Percentiles rank a stretch among this genome's conserved stretches.
These are phyloP conservation scores for Spathaspora boniae DNA, from an alignment of 805 yeast genomes.

Conservation along the genomic window DNA sequence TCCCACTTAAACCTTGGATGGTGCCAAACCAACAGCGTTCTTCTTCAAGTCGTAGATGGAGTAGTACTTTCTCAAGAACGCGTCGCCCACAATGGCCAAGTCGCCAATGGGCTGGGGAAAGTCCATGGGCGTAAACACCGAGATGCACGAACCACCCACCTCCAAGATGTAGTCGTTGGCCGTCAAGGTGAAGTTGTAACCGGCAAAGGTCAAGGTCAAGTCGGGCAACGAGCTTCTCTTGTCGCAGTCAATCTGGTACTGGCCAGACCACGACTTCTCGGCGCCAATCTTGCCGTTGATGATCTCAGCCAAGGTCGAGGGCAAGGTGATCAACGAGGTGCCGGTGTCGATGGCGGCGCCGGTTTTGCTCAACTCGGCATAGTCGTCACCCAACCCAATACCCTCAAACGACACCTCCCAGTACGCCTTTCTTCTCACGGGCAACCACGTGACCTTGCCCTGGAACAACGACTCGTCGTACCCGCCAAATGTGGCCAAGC, in stretches of 20 bases:
- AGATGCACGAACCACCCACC: constrained; percentile 91
- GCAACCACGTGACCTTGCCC: constrained; percentile 92
- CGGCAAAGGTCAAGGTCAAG: constrained; percentile 83
- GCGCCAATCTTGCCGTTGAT: constrained; percentile 96
- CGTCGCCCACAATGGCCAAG: constrained; percentile 93
- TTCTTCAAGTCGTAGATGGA: constrained; percentile 88
- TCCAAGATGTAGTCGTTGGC: constrained; percentile 94
- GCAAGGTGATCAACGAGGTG: constrained; percentile 92
- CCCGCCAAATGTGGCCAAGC: constrained; percentile 95
- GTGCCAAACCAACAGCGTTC: constrained; percentile 93
- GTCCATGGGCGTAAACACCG: constrained; percentile 96
- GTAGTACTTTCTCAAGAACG: constrained; percentile 93
- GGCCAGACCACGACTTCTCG: constrained; percentile 95
- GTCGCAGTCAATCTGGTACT: constrained; percentile 89
- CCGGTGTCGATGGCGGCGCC: constrained; percentile 99
- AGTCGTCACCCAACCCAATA: constrained; percentile 87
- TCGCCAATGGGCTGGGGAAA: constrained; percentile 97
- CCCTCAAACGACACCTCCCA: constrained; percentile 97
- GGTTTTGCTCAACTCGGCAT: constrained; percentile 71
- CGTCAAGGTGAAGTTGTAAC: constrained; percentile 85
- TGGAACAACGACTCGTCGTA: constrained; percentile 68
- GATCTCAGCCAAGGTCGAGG: constrained; percentile 93
- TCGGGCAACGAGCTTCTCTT: constrained; percentile 84
- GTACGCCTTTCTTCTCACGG: constrained; percentile 98
- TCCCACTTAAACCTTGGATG: constrained; percentile 35